Base-by-base conservation (phyloP, 768 basidiomycete genomes). In the Hemileccinum rubropunctum region DNA sequence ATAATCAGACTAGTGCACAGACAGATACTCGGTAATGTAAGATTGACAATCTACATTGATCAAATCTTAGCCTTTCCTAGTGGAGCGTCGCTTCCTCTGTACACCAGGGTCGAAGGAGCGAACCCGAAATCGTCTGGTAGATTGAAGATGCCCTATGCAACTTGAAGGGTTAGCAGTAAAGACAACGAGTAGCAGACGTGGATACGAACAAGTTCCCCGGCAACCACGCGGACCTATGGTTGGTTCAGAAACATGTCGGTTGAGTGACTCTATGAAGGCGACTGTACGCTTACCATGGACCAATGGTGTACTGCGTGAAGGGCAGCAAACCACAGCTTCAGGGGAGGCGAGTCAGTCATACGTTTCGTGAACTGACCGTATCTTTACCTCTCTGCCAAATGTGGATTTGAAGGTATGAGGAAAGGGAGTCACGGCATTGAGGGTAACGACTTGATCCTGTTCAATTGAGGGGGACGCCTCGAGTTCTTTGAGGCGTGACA, bases 261-360 rank as follows among this genome's bases (percentile, higher is more conserved):
- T 21, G 44, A 45, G n/a, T 10, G 20, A 36, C 13, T 36, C 35
- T 17, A 33, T 26, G 33, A 37, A 34, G n/a, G 51, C 35, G 49
- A 15, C 18, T 13, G 15, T 23, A 18, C 13, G 58, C 78, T 57
- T 63, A 88, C 88, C 86, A 91, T 91, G 17, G 88, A 90, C 88
- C 88, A 93, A 63, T 93, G 91, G 68, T 93, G 91, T 21, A 93
- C 85, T 37, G 90, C 90, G 61, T 93, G 91, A 28, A 93, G 69
- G 20, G 77, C 82, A n/a, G 82, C 80, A 65, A 93, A 93, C 91
- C 91, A 93, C 15, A 93, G 70, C 89, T 91, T 45, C 28, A 58
- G 41, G 37, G 33, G 27, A 36, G 26, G 13, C 27, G 30, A 40
- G 34, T 57, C 35, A 56, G 50, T 51, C 44, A 34, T 12, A 36